Base-by-base conservation (phyloP, 2,329 filamentous ascomycete species). In the Paracoccidioides lutzii region DNA sequence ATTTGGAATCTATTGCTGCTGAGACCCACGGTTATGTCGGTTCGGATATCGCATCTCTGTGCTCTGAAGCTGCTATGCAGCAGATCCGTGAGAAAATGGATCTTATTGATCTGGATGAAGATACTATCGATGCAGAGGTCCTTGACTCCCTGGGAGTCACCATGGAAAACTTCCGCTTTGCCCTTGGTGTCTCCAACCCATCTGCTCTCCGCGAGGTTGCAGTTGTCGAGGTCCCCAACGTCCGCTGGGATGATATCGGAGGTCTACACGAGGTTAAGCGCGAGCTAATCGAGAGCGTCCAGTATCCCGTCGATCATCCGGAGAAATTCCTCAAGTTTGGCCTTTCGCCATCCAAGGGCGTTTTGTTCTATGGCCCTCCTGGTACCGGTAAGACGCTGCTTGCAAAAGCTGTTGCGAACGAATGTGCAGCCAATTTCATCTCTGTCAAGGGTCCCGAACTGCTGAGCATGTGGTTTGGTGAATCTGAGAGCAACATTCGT, bases 21-120 rank as follows among this genome's bases (percentile, higher is more conserved):
- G 93, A 98, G 79, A 98, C 93, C 49, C 93, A 98, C 78, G 93
- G 93, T 77, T 98, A 97, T 67, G 93, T 98, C 63, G 93, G 93
- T 78, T 97, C 93, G 37, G 93, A 98, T 85, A 80, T 98, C 72
- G 93, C 93, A 58, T 95, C 93, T 35, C 88, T 98, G 59, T 98
- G 93, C 78, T 98, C 93, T 5, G 93, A 98, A 76, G 93, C 93
- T 70, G 93, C 93, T 61, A 98, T 98, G 93, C 93, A 98, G 75
- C 93, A 98, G 77, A 98, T 98, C 74, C 91, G 93, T 77, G 93
- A 98, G 77, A 98, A 98, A 86, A 98, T 98, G 93, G 93, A 98
- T 71, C 82, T 98, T 61, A 98, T 98, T 64, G 93, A 98, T 74
- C 81, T 98, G 38, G 93, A 98, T 62, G 93, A 98, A 77, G 93